A percentile compares a stretch with the other conserved stretches of the same genome.
Evolutionary conservation across 768 basidiomycete species (phyloP).

Genomic region (Tubosaeta brunneosetosa): DNA sequence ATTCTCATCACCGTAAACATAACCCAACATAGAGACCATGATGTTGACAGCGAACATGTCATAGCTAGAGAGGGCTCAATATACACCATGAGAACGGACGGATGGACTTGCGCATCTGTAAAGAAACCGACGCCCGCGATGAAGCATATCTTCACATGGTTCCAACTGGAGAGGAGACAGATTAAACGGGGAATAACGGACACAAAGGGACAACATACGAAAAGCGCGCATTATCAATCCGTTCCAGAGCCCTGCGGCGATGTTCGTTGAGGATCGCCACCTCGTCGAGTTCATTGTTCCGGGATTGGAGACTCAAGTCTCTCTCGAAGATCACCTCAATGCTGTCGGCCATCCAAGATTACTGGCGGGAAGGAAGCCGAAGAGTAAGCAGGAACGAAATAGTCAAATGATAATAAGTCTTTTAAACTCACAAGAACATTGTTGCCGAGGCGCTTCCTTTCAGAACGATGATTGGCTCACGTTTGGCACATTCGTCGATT

Average conservation of each 20-base stretch:
- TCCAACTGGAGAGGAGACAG: conserved; percentile 48
- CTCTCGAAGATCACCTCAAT: conserved; percentile 1
- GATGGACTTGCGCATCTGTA: conserved; percentile 63
- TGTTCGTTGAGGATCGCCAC: conserved; percentile 51
- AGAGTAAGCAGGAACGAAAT: not conserved
- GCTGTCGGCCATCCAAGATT: conserved; percentile 11
- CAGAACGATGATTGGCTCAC: conserved; percentile 13
- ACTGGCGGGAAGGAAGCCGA: not conserved
- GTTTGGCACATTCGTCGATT: conserved; percentile 20
- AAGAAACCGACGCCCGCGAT: conserved; percentile 82
- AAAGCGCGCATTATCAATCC: conserved; percentile 82
- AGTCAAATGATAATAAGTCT: conserved; percentile 5
- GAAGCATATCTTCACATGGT: conserved; percentile 72
- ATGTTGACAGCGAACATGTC: conserved; percentile 90
- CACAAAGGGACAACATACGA: conserved; percentile 46
- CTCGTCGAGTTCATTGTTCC: not conserved
- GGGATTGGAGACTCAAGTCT: not conserved
- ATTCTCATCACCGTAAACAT: conserved; percentile 55
- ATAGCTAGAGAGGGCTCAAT: conserved; percentile 36
- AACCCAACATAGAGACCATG: conserved; percentile 76
- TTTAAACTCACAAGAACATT: conserved; percentile 10
- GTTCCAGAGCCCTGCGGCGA: conserved; percentile 70
- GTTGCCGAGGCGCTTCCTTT: conserved; percentile 4
- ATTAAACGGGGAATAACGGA: not conserved
- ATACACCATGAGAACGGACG: not conserved